Evolutionary conservation across 768 basidiomycete genomes (phyloP).

Genomic region (Suillus clintonianus): DNA sequence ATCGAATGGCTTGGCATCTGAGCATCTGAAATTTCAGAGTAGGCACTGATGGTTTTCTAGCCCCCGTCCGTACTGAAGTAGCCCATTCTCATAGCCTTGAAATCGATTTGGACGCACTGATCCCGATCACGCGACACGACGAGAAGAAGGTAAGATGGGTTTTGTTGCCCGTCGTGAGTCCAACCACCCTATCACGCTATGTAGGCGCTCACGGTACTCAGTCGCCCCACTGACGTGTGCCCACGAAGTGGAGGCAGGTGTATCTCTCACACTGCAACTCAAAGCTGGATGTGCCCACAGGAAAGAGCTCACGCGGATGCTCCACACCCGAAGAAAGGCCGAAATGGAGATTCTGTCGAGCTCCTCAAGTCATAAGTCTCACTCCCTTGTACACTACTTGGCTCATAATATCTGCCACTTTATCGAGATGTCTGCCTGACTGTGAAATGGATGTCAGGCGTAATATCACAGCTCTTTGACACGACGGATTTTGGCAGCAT

Average conservation of each 20-base stretch:
- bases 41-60: constrained; percentile 15
- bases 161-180: background rate
- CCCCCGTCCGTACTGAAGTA: background rate
- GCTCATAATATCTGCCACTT: constrained; percentile 24
- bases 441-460: background rate
- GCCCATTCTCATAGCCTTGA: constrained; percentile 47
- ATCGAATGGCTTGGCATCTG: constrained; percentile 82
- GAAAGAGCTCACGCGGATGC: constrained; percentile 78
- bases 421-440: constrained; percentile 26
- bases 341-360: constrained; percentile 77
- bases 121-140: constrained; percentile 72
- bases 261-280: background rate
- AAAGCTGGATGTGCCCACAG: constrained; percentile 38
- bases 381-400: constrained; percentile 27
- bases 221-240: constrained; percentile 43
- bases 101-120: constrained; percentile 57
- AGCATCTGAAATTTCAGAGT: constrained; percentile 68
- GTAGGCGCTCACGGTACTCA: constrained; percentile 68
- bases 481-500: background rate
- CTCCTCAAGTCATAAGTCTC: constrained; percentile 10
- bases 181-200: background rate
- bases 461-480: background rate
- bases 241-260: constrained; percentile 67
- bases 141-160: constrained; percentile 63
- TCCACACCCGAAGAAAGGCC: constrained; percentile 84